phyloP scores from a whole-genome alignment of 208 protist genomes.

The Leishmania amazonensis region DNA sequence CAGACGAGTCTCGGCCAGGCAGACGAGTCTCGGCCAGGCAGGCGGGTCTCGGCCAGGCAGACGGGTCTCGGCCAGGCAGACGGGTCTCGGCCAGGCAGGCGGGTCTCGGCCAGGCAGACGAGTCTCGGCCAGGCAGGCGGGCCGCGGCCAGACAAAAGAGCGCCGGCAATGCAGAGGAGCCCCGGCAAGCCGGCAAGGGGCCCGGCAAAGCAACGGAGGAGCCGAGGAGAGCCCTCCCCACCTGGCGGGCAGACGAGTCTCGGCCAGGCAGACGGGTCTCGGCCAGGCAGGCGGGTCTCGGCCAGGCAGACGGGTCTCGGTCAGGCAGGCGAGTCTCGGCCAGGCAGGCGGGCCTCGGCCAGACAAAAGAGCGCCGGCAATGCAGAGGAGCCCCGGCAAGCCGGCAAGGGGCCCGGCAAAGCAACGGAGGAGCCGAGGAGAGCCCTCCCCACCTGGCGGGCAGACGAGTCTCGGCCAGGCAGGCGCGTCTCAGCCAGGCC shows the following conservation, averaged over 20 bases:
- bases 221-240: not conserved
- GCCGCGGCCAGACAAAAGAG: not conserved
- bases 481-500: not conserved
- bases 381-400: too few relatives aligned
- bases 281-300: too few relatives aligned
- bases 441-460: not conserved
- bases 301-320: too few relatives aligned
- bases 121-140: too few relatives aligned
- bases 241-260: not conserved
- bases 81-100: not conserved
- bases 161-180: not conserved
- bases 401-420: not conserved
- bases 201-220: not conserved
- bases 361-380: not conserved
- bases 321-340: not conserved
- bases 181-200: not conserved
- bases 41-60: not conserved
- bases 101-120: not conserved
- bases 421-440: not conserved
- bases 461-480: not conserved
- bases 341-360: not conserved
- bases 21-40: not conserved
- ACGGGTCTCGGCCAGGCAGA: not conserved
- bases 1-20: too few relatives aligned
- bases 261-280: too few relatives aligned